Percentiles rank a stretch among this genome's conserved stretches.
Conservation (phyloP, 805 yeast genomes). For the Yarrowia hollandica region DNA sequence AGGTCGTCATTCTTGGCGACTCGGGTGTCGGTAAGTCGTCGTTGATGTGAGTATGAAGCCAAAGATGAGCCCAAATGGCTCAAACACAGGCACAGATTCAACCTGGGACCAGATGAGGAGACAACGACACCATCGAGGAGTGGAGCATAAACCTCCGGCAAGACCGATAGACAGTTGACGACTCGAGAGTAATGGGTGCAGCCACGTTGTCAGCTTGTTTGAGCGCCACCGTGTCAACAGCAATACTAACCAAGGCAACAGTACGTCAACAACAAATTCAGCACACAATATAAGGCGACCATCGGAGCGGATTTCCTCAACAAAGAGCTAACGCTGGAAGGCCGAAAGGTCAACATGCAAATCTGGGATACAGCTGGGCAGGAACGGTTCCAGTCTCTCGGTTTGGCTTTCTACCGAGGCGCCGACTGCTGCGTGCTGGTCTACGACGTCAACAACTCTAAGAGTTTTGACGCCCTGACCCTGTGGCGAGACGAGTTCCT, state of each 20-base stretch:
- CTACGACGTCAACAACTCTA: conserved; percentile 92
- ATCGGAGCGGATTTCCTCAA: conserved; percentile 97
- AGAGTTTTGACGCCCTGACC: conserved; percentile 84
- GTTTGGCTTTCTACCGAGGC: conserved; percentile 96
- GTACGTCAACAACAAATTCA: conserved; percentile 90
- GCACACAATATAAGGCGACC: conserved; percentile 95
- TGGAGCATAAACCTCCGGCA: no score
- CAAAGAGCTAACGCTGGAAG: conserved; percentile 84
- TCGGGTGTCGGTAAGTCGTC: conserved; percentile 98
- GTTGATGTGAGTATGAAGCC: conserved; percentile 53
- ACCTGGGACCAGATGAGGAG: no score
- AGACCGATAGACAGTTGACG: no score
- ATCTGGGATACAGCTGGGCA: conserved; percentile 99
- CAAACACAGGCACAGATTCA: no score
- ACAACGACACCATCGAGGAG: no score
- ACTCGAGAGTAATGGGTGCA: no score
- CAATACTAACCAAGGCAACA: conserved; percentile 53
- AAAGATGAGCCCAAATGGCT: no score
- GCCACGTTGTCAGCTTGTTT: no score
- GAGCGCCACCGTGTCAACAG: neutral
- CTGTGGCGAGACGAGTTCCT: conserved; percentile 95
- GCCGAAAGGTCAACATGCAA: conserved; percentile 69
- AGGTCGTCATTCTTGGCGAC: conserved; percentile 91
- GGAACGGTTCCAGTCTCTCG: conserved; percentile 93
- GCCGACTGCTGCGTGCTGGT: conserved; percentile 97